Evolutionary conservation across 1,284 basidiomycete species (phyloP).

Genomic region (Trametes sp.): DNA sequence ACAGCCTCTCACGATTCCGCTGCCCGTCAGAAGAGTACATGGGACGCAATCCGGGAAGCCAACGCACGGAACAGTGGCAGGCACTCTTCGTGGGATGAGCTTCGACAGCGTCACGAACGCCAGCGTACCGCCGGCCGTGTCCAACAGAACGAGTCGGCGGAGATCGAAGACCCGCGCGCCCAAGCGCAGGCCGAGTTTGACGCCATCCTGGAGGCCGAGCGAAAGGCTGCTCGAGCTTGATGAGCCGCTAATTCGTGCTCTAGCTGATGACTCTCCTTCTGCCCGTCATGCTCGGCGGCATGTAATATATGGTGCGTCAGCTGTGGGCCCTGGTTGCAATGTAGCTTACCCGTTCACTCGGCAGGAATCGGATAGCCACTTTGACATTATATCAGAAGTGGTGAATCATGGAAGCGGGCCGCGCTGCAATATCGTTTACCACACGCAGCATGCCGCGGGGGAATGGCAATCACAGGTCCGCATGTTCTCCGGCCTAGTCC

Average conservation of each 20-base stretch:
- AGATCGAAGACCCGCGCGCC: slow-evolving; percentile 46
- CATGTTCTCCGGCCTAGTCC: not conserved
- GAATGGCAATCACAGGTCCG: not conserved
- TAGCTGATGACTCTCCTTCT: no score
- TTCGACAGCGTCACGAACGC: slow-evolving; percentile 67
- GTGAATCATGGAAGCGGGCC: not conserved
- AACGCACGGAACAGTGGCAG: slow-evolving; percentile 52
- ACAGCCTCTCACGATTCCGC: slow-evolving; percentile 16
- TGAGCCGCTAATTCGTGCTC: no score
- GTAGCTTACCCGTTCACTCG: not conserved
- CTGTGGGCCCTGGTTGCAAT: not conserved
- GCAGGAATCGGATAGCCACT: not conserved
- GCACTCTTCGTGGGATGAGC: slow-evolving; percentile 68
- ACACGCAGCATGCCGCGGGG: not conserved
- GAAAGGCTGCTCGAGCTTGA: slow-evolving; percentile 43
- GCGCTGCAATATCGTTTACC: not conserved
- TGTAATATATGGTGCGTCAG: slow-evolving; percentile 20
- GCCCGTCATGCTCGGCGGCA: not conserved
- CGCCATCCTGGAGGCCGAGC: slow-evolving; percentile 63
- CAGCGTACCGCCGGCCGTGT: slow-evolving; percentile 33
- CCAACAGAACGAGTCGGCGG: slow-evolving; percentile 22
- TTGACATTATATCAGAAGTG: not conserved
- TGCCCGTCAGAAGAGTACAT: slow-evolving; percentile 47
- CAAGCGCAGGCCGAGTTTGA: slow-evolving; percentile 64
- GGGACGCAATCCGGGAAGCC: slow-evolving; percentile 70